Evolutionary conservation across 495 filamentous ascomycete genomes (phyloP), one percentile per base, ranked within the genome.

Genomic region (Aspergillus kassunensis): DNA sequence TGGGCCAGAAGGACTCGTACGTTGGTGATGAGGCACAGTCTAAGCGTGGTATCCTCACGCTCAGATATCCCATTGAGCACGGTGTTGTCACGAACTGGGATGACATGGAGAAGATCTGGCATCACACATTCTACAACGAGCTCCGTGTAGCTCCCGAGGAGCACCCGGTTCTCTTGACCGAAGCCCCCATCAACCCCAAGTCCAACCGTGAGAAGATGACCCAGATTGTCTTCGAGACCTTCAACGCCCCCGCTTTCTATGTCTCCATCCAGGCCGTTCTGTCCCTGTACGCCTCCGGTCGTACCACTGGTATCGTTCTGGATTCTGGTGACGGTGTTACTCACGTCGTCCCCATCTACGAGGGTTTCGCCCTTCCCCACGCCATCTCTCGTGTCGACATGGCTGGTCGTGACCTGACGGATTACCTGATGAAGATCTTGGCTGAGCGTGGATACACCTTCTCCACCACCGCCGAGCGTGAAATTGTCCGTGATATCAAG

Each of bases 81-180:
- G 93, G 93, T 89, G 95, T 98, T 69, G 95, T 98, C 73, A 98
- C 93, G 79, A 97, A 98, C 85, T 98, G 93, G 93, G 92, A 97
- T 76, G 93, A 98, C 72, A 97, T 98, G 95, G 93, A 98, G 81
- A 97, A 96, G 84, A 98, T 98, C 68, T 98, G 93, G 95, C 93
- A 98, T 78, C 91, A 97, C 84, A 97, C 91, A 66, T 96, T 98
- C 86, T 98, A 97, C 88, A 97, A 96, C 75, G 93, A 98, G 83
- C 86, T 98, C 70, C 93, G 93, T 89, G 93, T 98, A 56, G 93
- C 93, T 58, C 93, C 93, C 54, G 95, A 98, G 84, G 93, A 98
- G 90, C 93, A 98, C 86, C 93, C 93, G 65, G 92, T 97, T 66
- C 84, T 98, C 68, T 83, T 98, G 73, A 98, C 93, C 67, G 93